Base-by-base conservation (phyloP, 2,329 filamentous ascomycete species). In the Talaromyces rugulosus region DNA sequence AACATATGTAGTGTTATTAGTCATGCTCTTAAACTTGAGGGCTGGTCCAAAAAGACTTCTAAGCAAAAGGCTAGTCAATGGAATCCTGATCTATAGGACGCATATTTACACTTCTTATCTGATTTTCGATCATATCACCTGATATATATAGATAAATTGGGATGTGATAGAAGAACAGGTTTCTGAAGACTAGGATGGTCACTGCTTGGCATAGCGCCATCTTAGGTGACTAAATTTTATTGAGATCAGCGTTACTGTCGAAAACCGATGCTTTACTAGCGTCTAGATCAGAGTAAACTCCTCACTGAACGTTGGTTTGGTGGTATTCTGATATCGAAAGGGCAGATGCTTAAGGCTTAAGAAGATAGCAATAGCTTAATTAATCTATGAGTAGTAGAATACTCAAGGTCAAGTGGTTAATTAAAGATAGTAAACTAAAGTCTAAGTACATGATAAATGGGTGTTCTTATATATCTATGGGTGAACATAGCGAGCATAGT, bases 131-230 rank as follows among this genome's bases (percentile, higher is more conserved):
- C 30, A 28, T 18, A 50, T 50, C 11, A 50, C 4, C 44, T 50
- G 8, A 9, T 50, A 18, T 58, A 47, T 47, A 9, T 75, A 33
- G 71, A 78, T 62, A 69, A 79, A 65, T 77, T 76, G 62, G 70
- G 74, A 4, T 75, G 68, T 65, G 71, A 78, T 62, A 76, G 73
- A 62, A 65, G 68, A 30, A 66, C 70, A 62, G 70, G 74, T 12
- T 72, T 70, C 59, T 66, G 75, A 56, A 65, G 70, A 14, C 75
- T 64, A 16, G 71, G 71, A 5, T 78, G 71, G 74, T 71, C 74
- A 60, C 74, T 70, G 9, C 63, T 62, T 16, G 70, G 74, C 9
- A 65, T 70, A 47, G 66, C 70, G 5, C 72, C 69, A 14, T 52
- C 69, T 36, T 60, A 70, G 62, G 59, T 70, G 12, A 59, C 67